phyloP scores from a whole-genome alignment of 1,284 basidiomycete genomes.

The Trichosporon sp. region DNA sequence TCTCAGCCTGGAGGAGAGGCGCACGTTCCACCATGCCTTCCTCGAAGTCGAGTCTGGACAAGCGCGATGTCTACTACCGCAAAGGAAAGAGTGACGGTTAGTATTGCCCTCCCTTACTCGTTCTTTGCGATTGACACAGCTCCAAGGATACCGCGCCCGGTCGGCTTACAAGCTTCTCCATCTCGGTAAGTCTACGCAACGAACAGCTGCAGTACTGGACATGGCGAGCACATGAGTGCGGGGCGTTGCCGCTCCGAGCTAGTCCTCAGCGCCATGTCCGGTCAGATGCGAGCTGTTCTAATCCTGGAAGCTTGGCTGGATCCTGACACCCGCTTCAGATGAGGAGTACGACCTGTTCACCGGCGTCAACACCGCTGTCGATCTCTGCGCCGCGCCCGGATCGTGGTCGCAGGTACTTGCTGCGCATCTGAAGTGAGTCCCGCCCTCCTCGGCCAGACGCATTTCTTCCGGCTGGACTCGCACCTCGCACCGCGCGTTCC shows the following conservation, averaged over 20 bases:
- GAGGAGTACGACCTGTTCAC: slow-evolving; percentile 62
- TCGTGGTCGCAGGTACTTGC: slow-evolving; percentile 55
- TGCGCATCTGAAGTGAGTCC: slow-evolving; percentile 52
- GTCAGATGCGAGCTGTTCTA: neutral
- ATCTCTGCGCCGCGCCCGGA: slow-evolving; percentile 64
- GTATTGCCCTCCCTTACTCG: slow-evolving; percentile 10
- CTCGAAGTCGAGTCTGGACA: slow-evolving; percentile 56
- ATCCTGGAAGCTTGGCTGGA: neutral
- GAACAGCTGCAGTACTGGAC: neutral
- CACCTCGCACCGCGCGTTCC: slow-evolving; percentile 11
- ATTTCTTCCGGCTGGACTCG: neutral
- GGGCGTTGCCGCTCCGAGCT: neutral
- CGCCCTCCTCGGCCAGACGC: no score
- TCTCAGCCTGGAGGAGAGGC: neutral
- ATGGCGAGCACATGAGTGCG: neutral
- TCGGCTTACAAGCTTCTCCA: slow-evolving; percentile 62
- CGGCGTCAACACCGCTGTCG: slow-evolving; percentile 59
- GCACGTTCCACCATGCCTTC: slow-evolving; percentile 41
- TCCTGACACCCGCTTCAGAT: slow-evolving; percentile 43
- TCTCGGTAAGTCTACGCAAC: slow-evolving; percentile 32
- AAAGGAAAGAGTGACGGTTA: slow-evolving; percentile 51
- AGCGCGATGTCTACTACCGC: slow-evolving; percentile 62
- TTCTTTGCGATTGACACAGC: slow-evolving; percentile 15
- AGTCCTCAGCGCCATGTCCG: neutral
- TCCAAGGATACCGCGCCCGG: slow-evolving; percentile 61